Evolutionary conservation across 371 early-diverging fungal genomes (phyloP), one percentile per base, ranked within the genome.

Genomic region (Mucor irregularis): DNA sequence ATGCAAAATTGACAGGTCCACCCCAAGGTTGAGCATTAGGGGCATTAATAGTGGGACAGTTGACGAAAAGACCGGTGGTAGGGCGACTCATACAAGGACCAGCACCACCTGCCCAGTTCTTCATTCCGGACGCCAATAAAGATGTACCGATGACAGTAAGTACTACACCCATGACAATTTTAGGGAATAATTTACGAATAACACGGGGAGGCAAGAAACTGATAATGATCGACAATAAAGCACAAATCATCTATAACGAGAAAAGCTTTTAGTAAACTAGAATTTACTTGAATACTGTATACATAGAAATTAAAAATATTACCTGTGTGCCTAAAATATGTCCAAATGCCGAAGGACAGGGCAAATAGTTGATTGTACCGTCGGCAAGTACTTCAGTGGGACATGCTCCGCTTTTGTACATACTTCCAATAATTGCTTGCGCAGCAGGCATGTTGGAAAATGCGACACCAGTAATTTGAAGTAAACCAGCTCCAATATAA

Each of bases 11-110:
- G 48, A 48, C 69, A 13, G 73, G 66, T 10, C 58, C 46, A 9
- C 73, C 73, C 85, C 85, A 84, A 3, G 80, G 61, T 22, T 74
- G 73, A 31, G 82, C 79, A 53, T 78, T 76, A 6, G 84, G 84
- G 0, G 84, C 75, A 35, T 64, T 38, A 22, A 73, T 59, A 14
- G 34, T 58, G n/a, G 74, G 74, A 49, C 74, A 74, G 7, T 66
- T n/a, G 4, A 53, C 50, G 30, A 44, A 74, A 11, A 61, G 54
- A 22, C 74, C 74, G 16, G 69, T 34, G 16, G 42, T 37, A 8
- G 74, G 74, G 17, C 71, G 64, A 11, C 34, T 44, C 64, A 74
- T 71, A 34, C 78, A 78, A 28, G 74, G 71, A 3, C 78, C 78
- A 29, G 75, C 25, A 13, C 81, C 78, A 21, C 81, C 81, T 8